These are phyloP conservation scores for Capsicum rhomboideum DNA, from an alignment of 257 asterid genomes.

Conservation along the genomic window DNA sequence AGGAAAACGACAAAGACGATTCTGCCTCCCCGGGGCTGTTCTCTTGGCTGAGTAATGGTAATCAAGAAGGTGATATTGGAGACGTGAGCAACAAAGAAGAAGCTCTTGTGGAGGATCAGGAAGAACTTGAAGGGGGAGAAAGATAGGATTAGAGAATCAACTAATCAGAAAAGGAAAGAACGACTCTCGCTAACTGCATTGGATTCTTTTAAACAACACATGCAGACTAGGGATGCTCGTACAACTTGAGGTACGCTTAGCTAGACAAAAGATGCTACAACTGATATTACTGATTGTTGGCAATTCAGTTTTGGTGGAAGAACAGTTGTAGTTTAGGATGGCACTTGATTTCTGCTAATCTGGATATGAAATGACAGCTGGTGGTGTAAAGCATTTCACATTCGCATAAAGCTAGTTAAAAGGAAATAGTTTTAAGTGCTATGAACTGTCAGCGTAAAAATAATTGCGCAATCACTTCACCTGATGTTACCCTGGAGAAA, in stretches of 20 bases:
- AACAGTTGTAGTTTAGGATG: neutral
- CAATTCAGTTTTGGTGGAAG: neutral
- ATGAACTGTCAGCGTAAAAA: neutral
- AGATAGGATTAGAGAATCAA: slow-evolving; percentile 27
- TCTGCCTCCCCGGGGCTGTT: slow-evolving; percentile 42
- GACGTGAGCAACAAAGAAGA: slow-evolving; percentile 72
- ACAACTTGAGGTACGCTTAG: neutral
- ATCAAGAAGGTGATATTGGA: slow-evolving; percentile 39
- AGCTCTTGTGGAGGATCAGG: slow-evolving; percentile 81
- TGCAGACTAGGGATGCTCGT: neutral
- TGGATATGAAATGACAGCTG: neutral
- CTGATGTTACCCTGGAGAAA: neutral
- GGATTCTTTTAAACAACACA: neutral
- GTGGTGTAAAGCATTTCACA: neutral
- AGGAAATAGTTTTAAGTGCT: neutral
- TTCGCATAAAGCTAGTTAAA: neutral
- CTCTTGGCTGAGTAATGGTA: slow-evolving; percentile 38
- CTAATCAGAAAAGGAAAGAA: neutral
- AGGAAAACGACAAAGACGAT: slow-evolving; percentile 53
- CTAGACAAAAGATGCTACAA: neutral
- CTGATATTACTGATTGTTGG: neutral
- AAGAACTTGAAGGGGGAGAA: slow-evolving; percentile 90
- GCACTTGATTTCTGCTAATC: neutral
- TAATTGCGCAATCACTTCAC: neutral
- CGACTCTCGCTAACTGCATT: neutral